Percentiles rank a stretch among this genome's conserved stretches.
phyloP scores from a whole-genome alignment of 1,139 yeast species.

The Casaregolazyma suthepensis region DNA sequence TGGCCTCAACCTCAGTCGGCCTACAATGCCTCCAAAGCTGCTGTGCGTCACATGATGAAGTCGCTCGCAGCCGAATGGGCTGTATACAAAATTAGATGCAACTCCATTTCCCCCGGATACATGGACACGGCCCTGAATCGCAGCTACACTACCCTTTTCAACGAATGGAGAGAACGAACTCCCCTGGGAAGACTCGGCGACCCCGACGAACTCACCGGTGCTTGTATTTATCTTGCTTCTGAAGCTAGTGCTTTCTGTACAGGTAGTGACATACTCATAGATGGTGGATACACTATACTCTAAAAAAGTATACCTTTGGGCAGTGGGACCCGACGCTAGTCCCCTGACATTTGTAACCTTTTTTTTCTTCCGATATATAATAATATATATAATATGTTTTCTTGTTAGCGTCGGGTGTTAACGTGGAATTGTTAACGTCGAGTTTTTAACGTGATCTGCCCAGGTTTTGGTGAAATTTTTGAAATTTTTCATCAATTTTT shows the following conservation, averaged over 20 bases:
- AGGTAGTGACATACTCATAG: conserved; percentile 59
- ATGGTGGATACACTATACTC: conserved; percentile 55
- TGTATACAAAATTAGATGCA: conserved; percentile 46
- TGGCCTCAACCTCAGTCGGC: conserved; percentile 74
- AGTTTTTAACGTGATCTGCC: not conserved
- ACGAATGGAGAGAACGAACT: conserved; percentile 53
- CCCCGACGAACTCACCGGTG: conserved; percentile 63
- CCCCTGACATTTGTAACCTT: not conserved
- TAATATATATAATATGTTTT: not conserved
- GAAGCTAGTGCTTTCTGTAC: conserved; percentile 62
- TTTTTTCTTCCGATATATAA: not conserved
- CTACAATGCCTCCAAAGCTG: conserved; percentile 55
- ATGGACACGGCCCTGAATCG: conserved; percentile 52
- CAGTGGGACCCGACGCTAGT: not conserved
- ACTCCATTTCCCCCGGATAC: conserved; percentile 54
- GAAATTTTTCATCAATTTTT: not conserved
- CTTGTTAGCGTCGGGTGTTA: not conserved
- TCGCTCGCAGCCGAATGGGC: conserved; percentile 58
- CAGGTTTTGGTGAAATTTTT: not conserved
- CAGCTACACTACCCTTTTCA: conserved; percentile 43
- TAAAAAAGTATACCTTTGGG: conserved; percentile 16
- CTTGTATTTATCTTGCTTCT: conserved; percentile 58
- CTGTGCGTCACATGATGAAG: conserved; percentile 48
- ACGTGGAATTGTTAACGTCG: no score
- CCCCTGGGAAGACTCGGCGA: conserved; percentile 66